Evolutionary conservation across 371 early-diverging fungal genomes (phyloP), one percentile per base, ranked within the genome.

Genomic region (Chytridiales sp.): DNA sequence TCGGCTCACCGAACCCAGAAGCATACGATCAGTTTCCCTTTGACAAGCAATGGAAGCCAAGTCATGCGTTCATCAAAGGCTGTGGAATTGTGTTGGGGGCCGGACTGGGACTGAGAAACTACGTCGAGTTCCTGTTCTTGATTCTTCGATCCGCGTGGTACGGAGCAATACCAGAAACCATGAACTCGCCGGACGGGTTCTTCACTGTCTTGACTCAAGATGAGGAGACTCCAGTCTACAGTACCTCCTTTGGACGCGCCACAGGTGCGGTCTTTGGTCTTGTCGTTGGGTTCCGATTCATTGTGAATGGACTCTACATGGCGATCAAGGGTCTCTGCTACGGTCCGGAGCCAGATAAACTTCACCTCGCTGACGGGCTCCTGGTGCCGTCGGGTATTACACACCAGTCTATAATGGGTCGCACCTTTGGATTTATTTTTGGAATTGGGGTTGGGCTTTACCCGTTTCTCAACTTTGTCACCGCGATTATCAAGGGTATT

Each of bases 391-490:
- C 22, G 11, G 32, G 13, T 19, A 6, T 11, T 13, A 22, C 17
- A 15, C 32, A 30, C 9, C 6, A 27, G 15, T 48, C 48, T 15
- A 6, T 29, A 5, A 48, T 27, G 15, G 48, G 48, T 4, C 26
- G 32, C 15, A 32, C 27, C 6, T 48, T 48, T 19, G 48, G 48
- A 27, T 4, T 48, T 6, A 11, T 48, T 8, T 48, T 48, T 27
- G 48, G 48, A 8, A 30, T 48, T 19, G 48, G 48, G 5, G 32
- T 48, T 32, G 48, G 48, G 27, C 27, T 48, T 6, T 48, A 48
- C 48, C 48, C 48, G 32, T 27, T 48, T 29, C 4, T 48, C 4
- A 48, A 48, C 48, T 27, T 48, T 48, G 17, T 48, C 15, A 24
- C 48, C 19, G 29, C 32, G 4, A 19, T 19, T 15, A 4, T 48